These are phyloP conservation scores for Xylaria nigripes DNA, from an alignment of 495 filamentous ascomycete genomes.

Conservation along the genomic window DNA sequence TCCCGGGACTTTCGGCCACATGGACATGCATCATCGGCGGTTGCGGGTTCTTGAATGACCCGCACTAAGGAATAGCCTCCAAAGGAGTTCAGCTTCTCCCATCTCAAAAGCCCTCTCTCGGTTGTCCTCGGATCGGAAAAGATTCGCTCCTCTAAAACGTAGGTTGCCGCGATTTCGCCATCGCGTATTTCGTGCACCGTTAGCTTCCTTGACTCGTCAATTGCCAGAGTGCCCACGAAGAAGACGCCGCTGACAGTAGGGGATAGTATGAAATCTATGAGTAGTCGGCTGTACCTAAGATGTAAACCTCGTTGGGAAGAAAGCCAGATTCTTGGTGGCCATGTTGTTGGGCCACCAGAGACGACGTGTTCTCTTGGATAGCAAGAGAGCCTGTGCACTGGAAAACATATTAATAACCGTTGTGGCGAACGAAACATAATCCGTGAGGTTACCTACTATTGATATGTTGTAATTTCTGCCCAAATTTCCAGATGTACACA, in stretches of 20 bases:
- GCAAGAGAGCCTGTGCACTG: constrained; percentile 8
- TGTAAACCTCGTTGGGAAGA: constrained; percentile 11
- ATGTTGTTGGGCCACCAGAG: constrained; percentile 6
- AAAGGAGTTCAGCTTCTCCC: constrained; percentile 25
- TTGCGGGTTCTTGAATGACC: constrained; percentile 10
- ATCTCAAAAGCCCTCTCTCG: constrained; percentile 10
- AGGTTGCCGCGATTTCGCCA: constrained; percentile 15
- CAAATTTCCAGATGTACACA: constrained; percentile 22
- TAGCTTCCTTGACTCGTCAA: constrained; percentile 10
- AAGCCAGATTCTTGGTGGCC: constrained; percentile 6
- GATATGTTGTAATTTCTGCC: constrained; percentile 12
- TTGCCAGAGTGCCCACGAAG: constrained; percentile 19
- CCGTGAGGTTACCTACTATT: neutral
- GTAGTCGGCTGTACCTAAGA: constrained; percentile 14
- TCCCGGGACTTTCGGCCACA: constrained; percentile 13
- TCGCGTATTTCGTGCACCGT: constrained; percentile 21
- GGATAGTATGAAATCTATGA: constrained; percentile 25
- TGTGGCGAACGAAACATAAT: neutral
- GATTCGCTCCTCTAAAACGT: constrained; percentile 11
- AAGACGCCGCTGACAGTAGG: constrained; percentile 18
- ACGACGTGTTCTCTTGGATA: constrained; percentile 7
- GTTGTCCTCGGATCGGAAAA: constrained; percentile 12
- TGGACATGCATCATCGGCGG: neutral
- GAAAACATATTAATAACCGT: neutral
- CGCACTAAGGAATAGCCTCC: constrained; percentile 24